Conservation (phyloP, 805 yeast genomes). For the Blastobotrys mokoenaii region DNA sequence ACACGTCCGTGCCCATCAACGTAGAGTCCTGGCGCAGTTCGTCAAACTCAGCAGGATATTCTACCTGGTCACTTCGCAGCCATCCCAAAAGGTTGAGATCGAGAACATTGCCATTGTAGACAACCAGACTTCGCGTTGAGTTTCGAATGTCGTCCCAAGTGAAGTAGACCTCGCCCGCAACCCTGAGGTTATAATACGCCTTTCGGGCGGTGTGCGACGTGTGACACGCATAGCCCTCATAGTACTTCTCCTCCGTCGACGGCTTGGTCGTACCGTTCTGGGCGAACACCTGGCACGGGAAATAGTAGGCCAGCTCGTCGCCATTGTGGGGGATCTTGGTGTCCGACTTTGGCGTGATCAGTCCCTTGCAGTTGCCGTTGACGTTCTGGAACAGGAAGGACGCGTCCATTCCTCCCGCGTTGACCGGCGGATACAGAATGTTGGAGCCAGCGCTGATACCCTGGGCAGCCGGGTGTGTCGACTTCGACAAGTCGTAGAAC, state of each 20-base stretch:
- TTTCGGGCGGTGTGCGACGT: slow-evolving; percentile 62
- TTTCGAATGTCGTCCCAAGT: slow-evolving; percentile 82
- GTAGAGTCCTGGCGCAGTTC: slow-evolving; percentile 44
- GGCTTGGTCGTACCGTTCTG: slow-evolving; percentile 67
- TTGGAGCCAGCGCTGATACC: slow-evolving; percentile 65
- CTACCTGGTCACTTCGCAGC: slow-evolving; percentile 60
- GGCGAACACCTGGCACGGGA: slow-evolving; percentile 73
- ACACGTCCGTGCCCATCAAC: slow-evolving; percentile 73
- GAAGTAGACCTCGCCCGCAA: slow-evolving; percentile 69
- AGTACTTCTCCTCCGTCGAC: slow-evolving; percentile 51
- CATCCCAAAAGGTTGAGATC: slow-evolving; percentile 72
- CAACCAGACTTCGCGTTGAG: slow-evolving; percentile 67
- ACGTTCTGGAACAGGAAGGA: slow-evolving; percentile 84
- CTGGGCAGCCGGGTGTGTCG: slow-evolving; percentile 72
- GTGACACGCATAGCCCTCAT: slow-evolving; percentile 88
- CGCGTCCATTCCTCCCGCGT: slow-evolving; percentile 85
- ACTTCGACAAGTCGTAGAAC: slow-evolving; percentile 60
- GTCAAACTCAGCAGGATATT: slow-evolving; percentile 67
- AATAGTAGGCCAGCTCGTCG: slow-evolving; percentile 80
- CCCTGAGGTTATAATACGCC: slow-evolving; percentile 51
- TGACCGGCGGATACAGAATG: slow-evolving; percentile 71
- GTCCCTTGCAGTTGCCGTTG: slow-evolving; percentile 73
- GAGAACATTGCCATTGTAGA: slow-evolving; percentile 81
- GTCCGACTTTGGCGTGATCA: slow-evolving; percentile 58
- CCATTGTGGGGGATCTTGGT: slow-evolving; percentile 61